A percentile compares a stretch with the other conserved stretches of the same genome.
phyloP scores from a whole-genome alignment of 2,329 filamentous ascomycete species.

The Colletotrichum sp. region DNA sequence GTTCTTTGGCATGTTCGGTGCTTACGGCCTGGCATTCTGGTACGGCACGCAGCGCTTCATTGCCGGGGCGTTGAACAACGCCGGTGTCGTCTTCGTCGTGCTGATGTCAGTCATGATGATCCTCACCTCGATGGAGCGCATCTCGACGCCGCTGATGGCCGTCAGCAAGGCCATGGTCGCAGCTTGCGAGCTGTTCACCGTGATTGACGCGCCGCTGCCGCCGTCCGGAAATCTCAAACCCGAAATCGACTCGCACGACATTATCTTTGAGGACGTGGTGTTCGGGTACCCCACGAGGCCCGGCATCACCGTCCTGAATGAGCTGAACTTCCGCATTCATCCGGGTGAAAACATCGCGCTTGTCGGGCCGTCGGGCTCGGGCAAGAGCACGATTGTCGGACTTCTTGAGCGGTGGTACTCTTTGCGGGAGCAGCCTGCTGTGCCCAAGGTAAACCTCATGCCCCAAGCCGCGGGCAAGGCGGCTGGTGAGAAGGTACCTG shows the following conservation, averaged over 20 bases:
- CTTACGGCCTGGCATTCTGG: conserved; percentile 49
- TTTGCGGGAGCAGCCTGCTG: conserved; percentile 20
- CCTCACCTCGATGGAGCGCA: conserved; percentile 36
- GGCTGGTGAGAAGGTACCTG: not conserved
- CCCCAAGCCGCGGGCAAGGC: not conserved
- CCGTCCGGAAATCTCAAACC: conserved; percentile 26
- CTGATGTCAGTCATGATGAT: conserved; percentile 44
- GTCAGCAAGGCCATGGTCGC: conserved; percentile 33
- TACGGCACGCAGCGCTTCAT: conserved; percentile 44
- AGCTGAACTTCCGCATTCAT: conserved; percentile 28
- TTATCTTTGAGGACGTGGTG: conserved; percentile 24
- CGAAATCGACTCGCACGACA: conserved; percentile 20
- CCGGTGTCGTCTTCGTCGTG: conserved; percentile 42
- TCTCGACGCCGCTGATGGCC: conserved; percentile 44
- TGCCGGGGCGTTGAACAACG: conserved; percentile 34
- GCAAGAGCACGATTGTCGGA: conserved; percentile 49
- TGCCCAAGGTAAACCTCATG: not conserved
- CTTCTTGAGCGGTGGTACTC: conserved; percentile 47
- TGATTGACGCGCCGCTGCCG: conserved; percentile 31
- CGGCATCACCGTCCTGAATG: conserved; percentile 36
- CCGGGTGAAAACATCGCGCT: conserved; percentile 36
- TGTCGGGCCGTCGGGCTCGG: conserved; percentile 49
- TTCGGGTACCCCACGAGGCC: conserved; percentile 34
- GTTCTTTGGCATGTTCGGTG: conserved; percentile 37
- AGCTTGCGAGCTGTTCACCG: conserved; percentile 31